phyloP scores from a whole-genome alignment of 2,329 filamentous ascomycete genomes.

The Pestalotiopsis sp. region DNA sequence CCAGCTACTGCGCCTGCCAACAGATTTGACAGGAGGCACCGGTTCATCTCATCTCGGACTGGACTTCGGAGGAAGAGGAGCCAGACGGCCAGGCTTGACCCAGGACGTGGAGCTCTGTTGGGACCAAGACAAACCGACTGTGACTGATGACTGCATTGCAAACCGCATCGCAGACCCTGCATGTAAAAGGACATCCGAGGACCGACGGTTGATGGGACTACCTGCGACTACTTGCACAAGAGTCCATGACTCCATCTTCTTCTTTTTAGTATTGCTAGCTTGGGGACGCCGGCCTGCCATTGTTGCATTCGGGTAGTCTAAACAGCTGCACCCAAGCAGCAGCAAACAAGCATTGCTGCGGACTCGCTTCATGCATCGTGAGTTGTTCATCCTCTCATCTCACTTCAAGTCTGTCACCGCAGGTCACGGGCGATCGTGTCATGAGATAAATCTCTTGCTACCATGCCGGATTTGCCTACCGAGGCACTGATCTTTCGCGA shows the following conservation, averaged over 20 bases:
- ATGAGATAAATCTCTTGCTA: not conserved
- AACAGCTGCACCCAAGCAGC: not conserved
- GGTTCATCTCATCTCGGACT: not conserved
- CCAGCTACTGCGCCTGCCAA: not conserved
- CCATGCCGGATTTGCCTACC: not conserved
- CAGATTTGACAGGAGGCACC: not conserved
- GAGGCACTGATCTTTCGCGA: not conserved
- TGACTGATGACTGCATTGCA: not conserved
- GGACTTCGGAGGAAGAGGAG: not conserved
- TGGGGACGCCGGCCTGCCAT: slow-evolving; percentile 1
- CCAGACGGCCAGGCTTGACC: not conserved
- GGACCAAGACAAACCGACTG: not conserved
- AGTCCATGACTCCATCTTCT: not conserved
- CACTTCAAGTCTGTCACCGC: not conserved
- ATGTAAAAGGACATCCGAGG: not conserved
- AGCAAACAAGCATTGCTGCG: not conserved
- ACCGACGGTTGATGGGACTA: not conserved
- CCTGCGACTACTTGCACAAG: not conserved
- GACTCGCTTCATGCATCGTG: slow-evolving; percentile 2
- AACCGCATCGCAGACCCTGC: not conserved
- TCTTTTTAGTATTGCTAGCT: not conserved
- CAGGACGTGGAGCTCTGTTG: not conserved
- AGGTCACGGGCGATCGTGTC: not conserved
- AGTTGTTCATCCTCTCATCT: not conserved
- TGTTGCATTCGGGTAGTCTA: slow-evolving; percentile 5